These are phyloP conservation scores for Tuber calosporum DNA, from an alignment of 495 filamentous ascomycete species.

Conservation along the genomic window DNA sequence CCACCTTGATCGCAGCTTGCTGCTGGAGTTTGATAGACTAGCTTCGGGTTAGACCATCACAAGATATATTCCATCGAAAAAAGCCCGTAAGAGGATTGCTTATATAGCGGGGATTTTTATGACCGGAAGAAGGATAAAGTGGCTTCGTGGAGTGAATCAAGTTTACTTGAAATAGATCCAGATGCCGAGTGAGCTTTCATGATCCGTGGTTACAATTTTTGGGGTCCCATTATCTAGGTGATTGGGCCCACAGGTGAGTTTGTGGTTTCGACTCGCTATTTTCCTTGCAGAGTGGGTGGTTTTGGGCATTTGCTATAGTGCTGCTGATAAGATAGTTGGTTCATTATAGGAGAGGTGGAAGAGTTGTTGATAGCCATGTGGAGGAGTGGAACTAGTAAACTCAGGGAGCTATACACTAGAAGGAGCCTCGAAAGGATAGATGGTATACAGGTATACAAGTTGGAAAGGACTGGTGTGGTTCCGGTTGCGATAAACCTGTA, in stretches of 20 bases:
- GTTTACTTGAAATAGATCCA: neutral
- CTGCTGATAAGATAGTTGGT: neutral
- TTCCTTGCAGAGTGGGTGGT: neutral
- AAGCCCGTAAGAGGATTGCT: neutral
- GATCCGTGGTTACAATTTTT: neutral
- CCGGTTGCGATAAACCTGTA: neutral
- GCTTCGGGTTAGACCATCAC: neutral
- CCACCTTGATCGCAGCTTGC: neutral
- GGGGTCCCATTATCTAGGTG: neutral
- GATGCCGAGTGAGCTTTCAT: neutral
- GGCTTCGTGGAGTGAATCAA: neutral
- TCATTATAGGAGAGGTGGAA: neutral
- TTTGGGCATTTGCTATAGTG: neutral
- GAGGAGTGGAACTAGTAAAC: neutral
- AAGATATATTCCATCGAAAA: neutral
- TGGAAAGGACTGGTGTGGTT: neutral
- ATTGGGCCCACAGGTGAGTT: neutral
- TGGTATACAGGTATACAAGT: neutral
- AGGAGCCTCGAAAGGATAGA: neutral
- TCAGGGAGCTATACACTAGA: neutral
- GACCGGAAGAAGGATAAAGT: neutral
- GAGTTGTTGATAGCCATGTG: neutral
- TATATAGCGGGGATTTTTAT: neutral
- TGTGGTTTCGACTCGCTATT: neutral
- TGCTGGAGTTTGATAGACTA: neutral